These are phyloP conservation scores for Alternaria triticimaculans DNA, from an alignment of 2,329 filamentous ascomycete genomes.

Conservation along the genomic window DNA sequence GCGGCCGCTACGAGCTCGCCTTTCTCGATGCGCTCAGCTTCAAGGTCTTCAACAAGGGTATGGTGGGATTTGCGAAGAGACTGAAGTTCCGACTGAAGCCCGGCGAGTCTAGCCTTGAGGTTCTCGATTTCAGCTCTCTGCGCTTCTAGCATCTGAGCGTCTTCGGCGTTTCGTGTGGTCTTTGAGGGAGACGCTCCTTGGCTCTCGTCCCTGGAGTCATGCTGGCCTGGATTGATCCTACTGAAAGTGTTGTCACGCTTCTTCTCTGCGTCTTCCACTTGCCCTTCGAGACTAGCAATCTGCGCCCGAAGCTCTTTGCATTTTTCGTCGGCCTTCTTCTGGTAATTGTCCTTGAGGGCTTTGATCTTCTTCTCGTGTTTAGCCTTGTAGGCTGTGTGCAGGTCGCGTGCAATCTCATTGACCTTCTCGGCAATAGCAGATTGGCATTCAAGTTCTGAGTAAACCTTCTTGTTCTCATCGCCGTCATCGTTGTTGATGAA, in stretches of 20 bases:
- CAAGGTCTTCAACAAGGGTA: conserved; percentile 68
- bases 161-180: conserved; percentile 40
- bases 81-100: conserved; percentile 74
- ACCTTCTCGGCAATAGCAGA: conserved; percentile 89
- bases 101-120: conserved; percentile 75
- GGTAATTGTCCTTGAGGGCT: conserved; percentile 81
- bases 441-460: conserved; percentile 54
- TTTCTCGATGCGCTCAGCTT: conserved; percentile 81
- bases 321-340: conserved; percentile 88
- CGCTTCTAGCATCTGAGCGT: conserved; percentile 63
- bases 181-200: conserved; percentile 5
- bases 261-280: conserved; percentile 75
- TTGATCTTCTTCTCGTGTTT: conserved; percentile 97
- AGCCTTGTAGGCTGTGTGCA: conserved; percentile 92
- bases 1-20: conserved; percentile 81
- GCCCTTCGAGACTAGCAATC: conserved; percentile 71
- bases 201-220: conserved; percentile 15
- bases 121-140: conserved; percentile 72
- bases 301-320: conserved; percentile 77
- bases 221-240: conserved; percentile 51
- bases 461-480: conserved; percentile 43
- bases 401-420: conserved; percentile 73
- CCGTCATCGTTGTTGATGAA: conserved; percentile 47
- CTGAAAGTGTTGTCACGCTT: conserved; percentile 71
- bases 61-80: conserved; percentile 75